Percentiles rank a stretch among this genome's conserved stretches.
phyloP scores from a whole-genome alignment of 768 basidiomycete species.

The Leccinum rimulosum region DNA sequence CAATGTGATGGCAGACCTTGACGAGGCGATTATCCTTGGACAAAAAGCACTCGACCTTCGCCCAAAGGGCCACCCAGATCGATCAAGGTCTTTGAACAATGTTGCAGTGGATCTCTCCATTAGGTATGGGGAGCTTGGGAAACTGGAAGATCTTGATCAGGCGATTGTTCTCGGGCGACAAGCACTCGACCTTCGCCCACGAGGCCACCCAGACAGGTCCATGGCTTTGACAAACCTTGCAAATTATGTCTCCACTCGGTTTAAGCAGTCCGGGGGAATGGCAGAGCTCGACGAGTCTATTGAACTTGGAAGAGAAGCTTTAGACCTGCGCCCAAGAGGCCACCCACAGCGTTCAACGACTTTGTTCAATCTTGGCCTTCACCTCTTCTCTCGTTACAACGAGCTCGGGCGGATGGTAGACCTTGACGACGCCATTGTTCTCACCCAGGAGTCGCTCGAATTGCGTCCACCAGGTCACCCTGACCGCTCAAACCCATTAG shows the following conservation, averaged over 20 bases:
- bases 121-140: not conserved
- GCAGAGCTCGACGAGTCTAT: not conserved
- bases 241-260: not conserved
- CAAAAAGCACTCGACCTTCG: not conserved
- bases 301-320: not conserved
- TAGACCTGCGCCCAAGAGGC: not conserved
- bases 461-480: not conserved
- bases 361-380: not conserved
- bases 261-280: not conserved
- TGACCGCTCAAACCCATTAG: not conserved
- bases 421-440: not conserved
- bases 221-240: not conserved
- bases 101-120: not conserved
- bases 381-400: not conserved
- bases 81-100: not conserved
- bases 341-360: not conserved
- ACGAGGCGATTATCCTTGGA: not conserved
- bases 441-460: not conserved
- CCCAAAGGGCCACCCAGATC: not conserved
- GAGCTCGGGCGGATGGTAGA: not conserved
- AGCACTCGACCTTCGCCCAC: not conserved
- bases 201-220: not conserved
- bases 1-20: not conserved
- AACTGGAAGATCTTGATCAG: not conserved
- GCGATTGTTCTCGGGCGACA: not conserved